Percentiles rank a stretch among this genome's conserved stretches.
Evolutionary conservation across 139 green algal species (phyloP).

Genomic region (Coelastrella sp.): DNA sequence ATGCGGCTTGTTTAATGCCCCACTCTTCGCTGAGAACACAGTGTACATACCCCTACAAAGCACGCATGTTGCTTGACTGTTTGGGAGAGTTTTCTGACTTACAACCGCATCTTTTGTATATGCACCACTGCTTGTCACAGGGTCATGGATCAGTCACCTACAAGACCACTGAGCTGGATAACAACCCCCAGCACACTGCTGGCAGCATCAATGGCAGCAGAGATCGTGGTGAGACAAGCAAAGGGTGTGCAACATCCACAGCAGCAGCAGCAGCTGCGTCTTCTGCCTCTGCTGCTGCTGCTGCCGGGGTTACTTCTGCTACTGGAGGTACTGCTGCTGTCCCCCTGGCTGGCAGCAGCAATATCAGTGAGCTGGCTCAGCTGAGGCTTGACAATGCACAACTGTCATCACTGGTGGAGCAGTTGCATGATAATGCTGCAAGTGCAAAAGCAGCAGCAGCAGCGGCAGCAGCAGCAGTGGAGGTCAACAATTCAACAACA

Average conservation of each 20-base stretch:
- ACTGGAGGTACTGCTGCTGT: neutral
- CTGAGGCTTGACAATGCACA: slow-evolving; percentile 27
- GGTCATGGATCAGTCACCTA: too few relatives aligned
- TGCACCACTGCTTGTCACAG: too few relatives aligned
- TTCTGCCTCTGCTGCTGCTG: neutral
- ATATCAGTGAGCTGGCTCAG: neutral
- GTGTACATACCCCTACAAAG: too few relatives aligned
- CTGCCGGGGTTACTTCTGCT: neutral
- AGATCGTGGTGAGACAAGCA: neutral
- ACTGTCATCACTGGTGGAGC: neutral
- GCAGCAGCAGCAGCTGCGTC: slow-evolving; percentile 10
- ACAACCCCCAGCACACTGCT: too few relatives aligned
- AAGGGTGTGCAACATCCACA: too few relatives aligned
- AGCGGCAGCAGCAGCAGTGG: neutral
- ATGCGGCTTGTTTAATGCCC: too few relatives aligned
- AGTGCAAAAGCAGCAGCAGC: neutral
- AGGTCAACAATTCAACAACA: neutral
- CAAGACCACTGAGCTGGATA: too few relatives aligned
- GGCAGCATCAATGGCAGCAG: neutral
- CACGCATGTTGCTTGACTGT: too few relatives aligned
- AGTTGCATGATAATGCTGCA: neutral
- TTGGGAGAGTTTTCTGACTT: too few relatives aligned
- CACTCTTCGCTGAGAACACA: too few relatives aligned
- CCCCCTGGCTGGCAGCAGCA: neutral
- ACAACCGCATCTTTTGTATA: too few relatives aligned